Evolutionary conservation across 768 basidiomycete species (phyloP).

Genomic region (Boletales sp.): DNA sequence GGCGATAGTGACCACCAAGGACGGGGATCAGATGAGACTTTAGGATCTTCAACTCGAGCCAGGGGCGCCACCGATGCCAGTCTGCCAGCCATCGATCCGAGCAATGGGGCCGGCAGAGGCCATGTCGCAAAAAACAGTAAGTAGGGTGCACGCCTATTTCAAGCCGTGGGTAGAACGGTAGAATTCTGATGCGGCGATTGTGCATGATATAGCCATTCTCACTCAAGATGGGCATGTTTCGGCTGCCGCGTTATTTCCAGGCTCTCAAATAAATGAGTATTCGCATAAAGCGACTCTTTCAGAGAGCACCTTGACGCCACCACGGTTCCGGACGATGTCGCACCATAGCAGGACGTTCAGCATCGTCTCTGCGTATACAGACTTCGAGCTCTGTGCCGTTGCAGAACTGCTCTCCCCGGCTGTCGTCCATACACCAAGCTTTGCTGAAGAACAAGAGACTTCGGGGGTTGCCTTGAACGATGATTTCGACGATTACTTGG

Average conservation of each 20-base stretch:
- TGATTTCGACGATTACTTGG: conserved; percentile 25
- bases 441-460: conserved; percentile 26
- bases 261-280: conserved; percentile 11
- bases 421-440: conserved; percentile 21
- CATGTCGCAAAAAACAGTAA: conserved; percentile 26
- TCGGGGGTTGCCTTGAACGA: conserved; percentile 25
- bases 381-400: conserved; percentile 48
- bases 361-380: conserved; percentile 45
- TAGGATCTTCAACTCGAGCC: conserved; percentile 35
- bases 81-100: conserved; percentile 28
- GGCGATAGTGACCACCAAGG: conserved; percentile 36
- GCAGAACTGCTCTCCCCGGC: conserved; percentile 44
- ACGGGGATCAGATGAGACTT: conserved; percentile 32
- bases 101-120: conserved; percentile 22
- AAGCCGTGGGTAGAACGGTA: conserved; percentile 18
- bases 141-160: conserved; percentile 18
- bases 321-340: conserved; percentile 17
- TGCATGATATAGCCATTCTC: conserved; percentile 19
- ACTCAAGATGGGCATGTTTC: conserved; percentile 17
- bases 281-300: conserved; percentile 26
- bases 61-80: conserved; percentile 75
- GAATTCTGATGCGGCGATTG: conserved; percentile 23
- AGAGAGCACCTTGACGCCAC: conserved; percentile 22
- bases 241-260: conserved; percentile 7
- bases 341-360: conserved; percentile 37